Base-by-base conservation (phyloP, 176 grass and related monocot species). In the Oryza officinalis region DNA sequence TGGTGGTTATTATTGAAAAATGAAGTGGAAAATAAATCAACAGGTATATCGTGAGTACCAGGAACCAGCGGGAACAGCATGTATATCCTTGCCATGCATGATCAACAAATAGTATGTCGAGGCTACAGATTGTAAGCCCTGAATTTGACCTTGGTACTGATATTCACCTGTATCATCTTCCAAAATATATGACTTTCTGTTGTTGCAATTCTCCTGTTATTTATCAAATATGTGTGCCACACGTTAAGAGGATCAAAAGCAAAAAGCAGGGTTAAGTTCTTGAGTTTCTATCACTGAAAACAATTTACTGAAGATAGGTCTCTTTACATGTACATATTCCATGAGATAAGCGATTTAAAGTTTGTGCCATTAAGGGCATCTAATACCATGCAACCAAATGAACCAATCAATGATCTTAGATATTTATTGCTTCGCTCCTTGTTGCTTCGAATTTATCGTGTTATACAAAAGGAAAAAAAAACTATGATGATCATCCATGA, bases 31-130 rank as follows among this genome's bases (percentile, higher is more conserved):
- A 65, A 33, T 18, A 79, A 80, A 66, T 13, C 71, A 20, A 49
- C 59, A 75, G 63, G 63, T 20, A 88, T n/a, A 64, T 13, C 54
- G 44, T 70, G 65, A 75, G 37, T 97, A 97, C 96, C 96, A 98
- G 68, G 91, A 93, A 83, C 89, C 87, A 87, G 86, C 77, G 69
- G 85, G 89, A 84, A 90, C 80, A 87, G 85, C 96, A 49, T 88
- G 65, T 69, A 98, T 79, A 28, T 98, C 91, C 26, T 78, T 90
- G 35, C 89, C 85, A 1, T 93, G 87, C 61, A 72, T 9, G 50
- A 88, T 93, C 67, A 95, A 75, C 33, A 94, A 83, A 88, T 93
- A 95, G 74, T 95, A 93, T 65, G 93, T 92, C 23, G 89, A 80
- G 26, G 87, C 93, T 15, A 84, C 33, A 81, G 91, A 91, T 12